Conservation (phyloP, 805 yeast species). For the Ogataea pilisensis region DNA sequence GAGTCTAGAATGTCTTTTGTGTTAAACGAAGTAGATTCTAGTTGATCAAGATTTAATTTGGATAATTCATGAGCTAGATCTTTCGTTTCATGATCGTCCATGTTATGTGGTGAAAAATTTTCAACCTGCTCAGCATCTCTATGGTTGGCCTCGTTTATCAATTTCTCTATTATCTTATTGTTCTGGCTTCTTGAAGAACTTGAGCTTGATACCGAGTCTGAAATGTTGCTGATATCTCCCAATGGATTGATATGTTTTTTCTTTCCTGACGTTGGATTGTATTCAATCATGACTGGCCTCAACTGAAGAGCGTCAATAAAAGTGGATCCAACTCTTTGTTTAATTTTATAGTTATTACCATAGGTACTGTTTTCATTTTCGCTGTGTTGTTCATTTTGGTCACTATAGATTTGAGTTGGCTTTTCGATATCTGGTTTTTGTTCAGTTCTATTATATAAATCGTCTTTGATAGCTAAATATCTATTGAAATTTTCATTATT, state of each 20-base stretch:
- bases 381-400: neutral
- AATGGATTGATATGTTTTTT: conserved; percentile 9
- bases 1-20: conserved; percentile 7
- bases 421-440: neutral
- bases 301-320: conserved; percentile 20
- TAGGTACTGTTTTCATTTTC: neutral
- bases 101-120: too few relatives aligned
- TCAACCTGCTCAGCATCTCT: too few relatives aligned
- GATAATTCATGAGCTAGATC: too few relatives aligned
- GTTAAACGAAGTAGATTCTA: neutral
- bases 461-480: conserved; percentile 5
- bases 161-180: conserved; percentile 23
- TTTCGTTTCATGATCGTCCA: too few relatives aligned
- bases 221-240: conserved; percentile 13
- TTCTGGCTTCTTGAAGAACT: conserved; percentile 7
- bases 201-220: neutral
- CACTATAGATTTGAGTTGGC: neutral
- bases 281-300: conserved; percentile 25
- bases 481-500: conserved; percentile 5
- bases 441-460: neutral
- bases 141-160: conserved; percentile 34
- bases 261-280: conserved; percentile 25
- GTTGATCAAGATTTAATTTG: neutral
- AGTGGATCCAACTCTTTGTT: conserved; percentile 10
- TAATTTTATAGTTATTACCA: conserved; percentile 1